Evolutionary conservation across 768 basidiomycete genomes (phyloP).

Genomic region (Tylopilus subfusipes): DNA sequence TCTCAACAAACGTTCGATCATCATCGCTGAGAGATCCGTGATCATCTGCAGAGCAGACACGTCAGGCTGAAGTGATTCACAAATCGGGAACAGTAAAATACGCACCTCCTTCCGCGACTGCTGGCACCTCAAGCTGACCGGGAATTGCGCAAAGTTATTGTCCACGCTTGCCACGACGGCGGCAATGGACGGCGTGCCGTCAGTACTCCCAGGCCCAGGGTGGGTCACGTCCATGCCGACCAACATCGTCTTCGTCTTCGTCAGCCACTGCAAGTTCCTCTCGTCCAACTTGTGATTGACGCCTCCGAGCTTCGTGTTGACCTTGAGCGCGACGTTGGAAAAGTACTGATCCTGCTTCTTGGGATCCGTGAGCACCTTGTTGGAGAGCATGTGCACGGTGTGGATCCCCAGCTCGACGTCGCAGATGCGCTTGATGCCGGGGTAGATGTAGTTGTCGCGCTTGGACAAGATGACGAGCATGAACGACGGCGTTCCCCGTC

Average conservation of each 20-base stretch:
- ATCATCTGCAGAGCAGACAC: constrained; percentile 54
- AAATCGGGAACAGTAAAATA: not conserved
- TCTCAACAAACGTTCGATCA: constrained; percentile 61
- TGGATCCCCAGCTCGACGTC: constrained; percentile 73
- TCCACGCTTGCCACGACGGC: constrained; percentile 81
- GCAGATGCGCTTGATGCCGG: constrained; percentile 74
- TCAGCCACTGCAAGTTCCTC: constrained; percentile 59
- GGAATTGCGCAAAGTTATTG: constrained; percentile 67
- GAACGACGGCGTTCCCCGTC: constrained; percentile 50
- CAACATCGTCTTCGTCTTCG: constrained; percentile 68
- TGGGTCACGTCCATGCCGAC: constrained; percentile 86
- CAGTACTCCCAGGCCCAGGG: constrained; percentile 60
- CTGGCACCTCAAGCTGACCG: constrained; percentile 70
- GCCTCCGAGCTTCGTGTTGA: constrained; percentile 82
- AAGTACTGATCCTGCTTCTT: constrained; percentile 75
- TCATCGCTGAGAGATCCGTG: constrained; percentile 59
- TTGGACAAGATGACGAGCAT: constrained; percentile 67
- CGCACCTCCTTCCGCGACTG: constrained; percentile 32
- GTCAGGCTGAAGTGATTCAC: not conserved
- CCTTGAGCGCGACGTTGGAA: constrained; percentile 77
- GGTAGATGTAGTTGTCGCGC: constrained; percentile 73
- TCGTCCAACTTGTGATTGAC: constrained; percentile 72
- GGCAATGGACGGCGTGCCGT: constrained; percentile 78
- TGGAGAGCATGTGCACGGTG: constrained; percentile 68
- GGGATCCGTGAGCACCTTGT: constrained; percentile 53